Evolutionary conservation across 345 rosid species (phyloP).

Genomic region (Ailanthus altissimus): DNA sequence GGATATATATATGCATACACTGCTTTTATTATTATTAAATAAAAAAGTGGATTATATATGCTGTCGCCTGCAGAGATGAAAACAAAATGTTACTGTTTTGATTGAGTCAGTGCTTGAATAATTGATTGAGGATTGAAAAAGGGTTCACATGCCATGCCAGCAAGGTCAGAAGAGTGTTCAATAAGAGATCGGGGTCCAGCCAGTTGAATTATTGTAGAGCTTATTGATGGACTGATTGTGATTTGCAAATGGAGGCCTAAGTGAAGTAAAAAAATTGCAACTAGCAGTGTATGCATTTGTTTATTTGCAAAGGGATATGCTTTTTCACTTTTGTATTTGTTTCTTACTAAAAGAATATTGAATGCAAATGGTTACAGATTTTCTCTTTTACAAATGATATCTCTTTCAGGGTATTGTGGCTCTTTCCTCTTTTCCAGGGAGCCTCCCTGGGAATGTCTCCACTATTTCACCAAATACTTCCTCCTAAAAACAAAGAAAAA

Average conservation of each 20-base stretch:
- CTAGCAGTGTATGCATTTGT: too few species aligned
- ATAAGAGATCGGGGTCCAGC: neutral
- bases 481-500: too few species aligned
- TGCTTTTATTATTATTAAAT: neutral
- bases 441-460: neutral
- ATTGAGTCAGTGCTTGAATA: neutral
- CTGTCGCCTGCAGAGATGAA: too few species aligned
- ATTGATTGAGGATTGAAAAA: neutral
- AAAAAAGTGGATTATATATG: too few species aligned
- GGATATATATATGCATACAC: neutral
- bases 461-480: too few species aligned
- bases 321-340: neutral
- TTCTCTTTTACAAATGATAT: too few species aligned
- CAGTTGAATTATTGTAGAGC: neutral
- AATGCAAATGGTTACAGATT: neutral
- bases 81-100: too few species aligned
- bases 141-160: constrained; percentile 3
- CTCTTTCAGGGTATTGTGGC: neutral
- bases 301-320: neutral
- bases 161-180: neutral
- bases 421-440: neutral
- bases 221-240: neutral
- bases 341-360: neutral
- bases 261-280: neutral
- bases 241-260: neutral